Conservation (phyloP, 2,329 filamentous ascomycete genomes). For the Cylindrodendrum hubeiense region DNA sequence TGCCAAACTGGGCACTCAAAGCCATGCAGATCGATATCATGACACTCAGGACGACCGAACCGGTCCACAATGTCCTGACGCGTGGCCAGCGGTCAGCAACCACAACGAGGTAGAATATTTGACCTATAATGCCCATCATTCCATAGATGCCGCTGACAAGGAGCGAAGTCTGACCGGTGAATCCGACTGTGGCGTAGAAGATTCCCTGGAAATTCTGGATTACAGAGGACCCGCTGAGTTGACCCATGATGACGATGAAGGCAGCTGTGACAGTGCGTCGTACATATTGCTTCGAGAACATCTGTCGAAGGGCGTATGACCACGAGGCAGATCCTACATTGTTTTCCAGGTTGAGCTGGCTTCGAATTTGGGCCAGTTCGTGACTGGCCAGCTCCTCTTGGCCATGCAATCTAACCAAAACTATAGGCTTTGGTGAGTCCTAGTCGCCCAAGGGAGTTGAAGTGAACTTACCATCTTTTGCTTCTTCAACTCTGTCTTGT, state of each 20-base stretch:
- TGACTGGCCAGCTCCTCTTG: background rate
- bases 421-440: background rate
- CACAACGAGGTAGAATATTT: conserved; percentile 44
- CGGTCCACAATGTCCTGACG: conserved; percentile 23
- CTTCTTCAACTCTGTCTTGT: conserved; percentile 31
- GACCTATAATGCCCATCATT: conserved; percentile 48
- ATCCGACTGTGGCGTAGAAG: conserved; percentile 58
- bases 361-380: conserved; percentile 1
- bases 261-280: conserved; percentile 42
- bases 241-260: conserved; percentile 45
- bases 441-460: conserved; percentile 20
- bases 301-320: background rate
- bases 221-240: conserved; percentile 43
- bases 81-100: conserved; percentile 48
- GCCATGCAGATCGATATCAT: conserved; percentile 45
- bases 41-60: conserved; percentile 33
- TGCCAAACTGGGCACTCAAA: conserved; percentile 37
- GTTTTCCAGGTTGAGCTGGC: background rate
- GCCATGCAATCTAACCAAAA: background rate
- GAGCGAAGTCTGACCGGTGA: conserved; percentile 60
- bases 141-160: conserved; percentile 61
- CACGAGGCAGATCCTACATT: background rate
- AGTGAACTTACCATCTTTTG: conserved; percentile 27
- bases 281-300: conserved; percentile 44
- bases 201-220: conserved; percentile 50